Conservation (phyloP, 148 eudicot species). For the Tetragonia tetragonoides region DNA sequence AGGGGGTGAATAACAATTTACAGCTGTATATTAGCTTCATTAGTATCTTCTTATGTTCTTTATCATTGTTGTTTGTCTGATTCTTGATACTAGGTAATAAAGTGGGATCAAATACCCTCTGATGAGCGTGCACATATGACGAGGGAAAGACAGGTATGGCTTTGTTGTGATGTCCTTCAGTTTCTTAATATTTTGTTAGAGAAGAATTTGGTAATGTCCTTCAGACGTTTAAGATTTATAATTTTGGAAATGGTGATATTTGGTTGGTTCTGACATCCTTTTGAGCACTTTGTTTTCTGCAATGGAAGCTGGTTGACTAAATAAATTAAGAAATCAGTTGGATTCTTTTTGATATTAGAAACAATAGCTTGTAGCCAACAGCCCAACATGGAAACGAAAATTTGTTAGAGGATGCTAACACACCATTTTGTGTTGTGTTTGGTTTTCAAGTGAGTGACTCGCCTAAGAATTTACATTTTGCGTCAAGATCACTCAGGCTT, state of each 20-base stretch:
- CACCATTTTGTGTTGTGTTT: too few relatives aligned
- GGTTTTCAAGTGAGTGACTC: too few relatives aligned
- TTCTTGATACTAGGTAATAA: conserved; percentile 51
- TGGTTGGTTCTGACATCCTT: neutral
- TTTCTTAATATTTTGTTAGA: too few relatives aligned
- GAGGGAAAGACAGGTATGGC: conserved; percentile 78
- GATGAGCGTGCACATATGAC: conserved; percentile 74
- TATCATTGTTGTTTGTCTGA: neutral
- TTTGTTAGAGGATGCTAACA: too few relatives aligned
- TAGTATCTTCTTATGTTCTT: neutral
- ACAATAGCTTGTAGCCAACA: too few relatives aligned
- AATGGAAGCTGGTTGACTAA: neutral
- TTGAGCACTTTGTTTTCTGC: neutral
- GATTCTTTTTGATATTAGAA: neutral
- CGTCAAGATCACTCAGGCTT: too few relatives aligned
- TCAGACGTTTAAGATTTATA: neutral
- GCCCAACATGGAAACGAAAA: neutral
- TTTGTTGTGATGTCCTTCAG: neutral
- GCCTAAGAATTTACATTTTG: too few relatives aligned
- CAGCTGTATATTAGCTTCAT: neutral
- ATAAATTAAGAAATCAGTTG: neutral
- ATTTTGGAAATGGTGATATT: neutral
- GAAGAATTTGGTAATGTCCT: too few relatives aligned
- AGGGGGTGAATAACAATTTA: neutral
- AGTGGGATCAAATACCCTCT: conserved; percentile 74